phyloP scores from a whole-genome alignment of 306 rosid species.

The Rosa multiflora region DNA sequence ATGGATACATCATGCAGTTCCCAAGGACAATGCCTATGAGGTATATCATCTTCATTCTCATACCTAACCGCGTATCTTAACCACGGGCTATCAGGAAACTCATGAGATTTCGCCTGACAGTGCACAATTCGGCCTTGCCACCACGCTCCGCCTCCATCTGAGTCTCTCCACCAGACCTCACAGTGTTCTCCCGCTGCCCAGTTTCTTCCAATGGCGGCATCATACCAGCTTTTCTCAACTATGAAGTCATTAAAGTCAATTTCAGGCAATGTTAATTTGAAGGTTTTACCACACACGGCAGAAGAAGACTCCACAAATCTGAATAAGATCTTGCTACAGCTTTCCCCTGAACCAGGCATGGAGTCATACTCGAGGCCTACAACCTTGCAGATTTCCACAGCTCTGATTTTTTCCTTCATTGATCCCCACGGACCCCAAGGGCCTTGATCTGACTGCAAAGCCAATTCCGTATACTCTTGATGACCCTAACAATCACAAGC shows the following conservation, averaged over 20 bases:
- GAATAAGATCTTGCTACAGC: constrained; percentile 74
- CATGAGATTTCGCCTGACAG: constrained; percentile 49
- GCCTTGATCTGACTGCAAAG: background rate
- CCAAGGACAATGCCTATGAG: constrained; percentile 82
- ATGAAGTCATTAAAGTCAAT: constrained; percentile 70
- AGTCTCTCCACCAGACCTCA: constrained; percentile 80
- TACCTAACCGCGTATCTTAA: constrained; percentile 57
- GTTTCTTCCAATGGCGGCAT: constrained; percentile 59
- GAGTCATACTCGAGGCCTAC: constrained; percentile 58
- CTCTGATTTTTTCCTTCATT: constrained; percentile 34
- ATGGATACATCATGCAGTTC: constrained; percentile 59
- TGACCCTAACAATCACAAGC: constrained; percentile 63
- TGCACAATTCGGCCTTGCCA: constrained; percentile 61
- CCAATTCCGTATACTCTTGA: constrained; percentile 51
- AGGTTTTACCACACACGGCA: constrained; percentile 33
- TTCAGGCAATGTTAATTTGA: constrained; percentile 69
- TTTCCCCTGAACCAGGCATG: constrained; percentile 74
- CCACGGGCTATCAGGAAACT: constrained; percentile 91
- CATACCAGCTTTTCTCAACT: constrained; percentile 77
- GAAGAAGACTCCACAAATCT: constrained; percentile 63
- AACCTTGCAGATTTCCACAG: constrained; percentile 78
- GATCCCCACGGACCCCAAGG: constrained; percentile 51
- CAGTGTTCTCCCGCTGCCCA: constrained; percentile 74
- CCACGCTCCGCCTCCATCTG: constrained; percentile 60
- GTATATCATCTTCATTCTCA: constrained; percentile 41